Evolutionary conservation across 176 grass and related monocot species (phyloP).

Genomic region (Hordeum marinum): DNA sequence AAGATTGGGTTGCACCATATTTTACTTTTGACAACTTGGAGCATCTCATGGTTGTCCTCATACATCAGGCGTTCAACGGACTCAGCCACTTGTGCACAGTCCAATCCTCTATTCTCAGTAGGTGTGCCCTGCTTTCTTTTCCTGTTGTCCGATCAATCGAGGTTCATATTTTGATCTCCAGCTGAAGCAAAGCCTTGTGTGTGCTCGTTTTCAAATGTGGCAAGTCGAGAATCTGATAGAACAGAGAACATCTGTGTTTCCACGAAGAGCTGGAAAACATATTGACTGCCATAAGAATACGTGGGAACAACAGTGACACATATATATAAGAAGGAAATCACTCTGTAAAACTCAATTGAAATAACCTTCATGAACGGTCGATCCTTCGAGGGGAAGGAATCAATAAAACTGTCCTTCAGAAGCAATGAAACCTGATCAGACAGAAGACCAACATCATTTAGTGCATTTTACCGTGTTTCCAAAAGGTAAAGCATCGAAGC

Average conservation of each 20-base stretch:
- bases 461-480: neutral
- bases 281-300: constrained; percentile 21
- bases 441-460: constrained; percentile 19
- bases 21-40: constrained; percentile 4
- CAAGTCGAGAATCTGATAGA: constrained; percentile 67
- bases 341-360: neutral
- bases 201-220: constrained; percentile 54
- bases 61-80: neutral
- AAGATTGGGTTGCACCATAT: constrained; percentile 15
- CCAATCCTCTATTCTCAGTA: neutral
- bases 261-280: constrained; percentile 59
- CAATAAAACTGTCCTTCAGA: constrained; percentile 96
- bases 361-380: constrained; percentile 86
- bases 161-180: neutral
- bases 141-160: neutral
- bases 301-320: neutral
- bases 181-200: constrained; percentile 7
- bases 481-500: neutral
- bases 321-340: neutral
- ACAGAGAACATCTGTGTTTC: constrained; percentile 87
- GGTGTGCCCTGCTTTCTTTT: neutral
- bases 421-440: constrained; percentile 83
- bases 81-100: neutral
- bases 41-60: neutral
- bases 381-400: constrained; percentile 73